A percentile compares a stretch with the other conserved stretches of the same genome.
These are phyloP conservation scores for Nemania diffusa DNA, from an alignment of 2,329 filamentous ascomycete genomes.

Conservation along the genomic window DNA sequence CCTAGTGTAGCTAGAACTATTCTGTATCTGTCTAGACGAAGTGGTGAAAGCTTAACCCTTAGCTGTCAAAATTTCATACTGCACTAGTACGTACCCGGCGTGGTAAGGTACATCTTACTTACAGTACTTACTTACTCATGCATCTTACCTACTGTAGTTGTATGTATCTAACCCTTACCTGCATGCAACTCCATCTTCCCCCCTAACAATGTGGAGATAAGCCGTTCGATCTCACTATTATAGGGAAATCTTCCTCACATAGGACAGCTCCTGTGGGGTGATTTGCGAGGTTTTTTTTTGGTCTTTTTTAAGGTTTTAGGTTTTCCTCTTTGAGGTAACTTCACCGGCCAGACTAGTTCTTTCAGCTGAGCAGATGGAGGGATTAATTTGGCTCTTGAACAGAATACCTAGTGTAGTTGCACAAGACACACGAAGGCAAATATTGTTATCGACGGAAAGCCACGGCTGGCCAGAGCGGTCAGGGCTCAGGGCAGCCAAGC, in stretches of 20 bases:
- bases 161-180: constrained; percentile 16
- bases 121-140: neutral
- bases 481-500: neutral
- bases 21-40: neutral
- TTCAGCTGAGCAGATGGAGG: neutral
- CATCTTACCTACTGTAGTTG: neutral
- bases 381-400: neutral
- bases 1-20: neutral
- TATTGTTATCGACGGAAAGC: neutral
- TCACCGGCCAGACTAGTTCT: neutral
- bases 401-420: neutral
- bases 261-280: neutral
- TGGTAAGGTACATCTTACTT: neutral
- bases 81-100: neutral
- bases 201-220: constrained; percentile 5
- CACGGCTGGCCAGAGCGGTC: neutral
- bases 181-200: constrained; percentile 13
- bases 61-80: neutral
- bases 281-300: neutral
- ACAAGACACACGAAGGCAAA: neutral
- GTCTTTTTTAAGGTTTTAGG: neutral
- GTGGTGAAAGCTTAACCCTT: constrained; percentile 17
- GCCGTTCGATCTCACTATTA: neutral
- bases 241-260: neutral
- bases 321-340: neutral